Base-by-base conservation (phyloP, 768 basidiomycete genomes). In the Punctularia strigosozonata region DNA sequence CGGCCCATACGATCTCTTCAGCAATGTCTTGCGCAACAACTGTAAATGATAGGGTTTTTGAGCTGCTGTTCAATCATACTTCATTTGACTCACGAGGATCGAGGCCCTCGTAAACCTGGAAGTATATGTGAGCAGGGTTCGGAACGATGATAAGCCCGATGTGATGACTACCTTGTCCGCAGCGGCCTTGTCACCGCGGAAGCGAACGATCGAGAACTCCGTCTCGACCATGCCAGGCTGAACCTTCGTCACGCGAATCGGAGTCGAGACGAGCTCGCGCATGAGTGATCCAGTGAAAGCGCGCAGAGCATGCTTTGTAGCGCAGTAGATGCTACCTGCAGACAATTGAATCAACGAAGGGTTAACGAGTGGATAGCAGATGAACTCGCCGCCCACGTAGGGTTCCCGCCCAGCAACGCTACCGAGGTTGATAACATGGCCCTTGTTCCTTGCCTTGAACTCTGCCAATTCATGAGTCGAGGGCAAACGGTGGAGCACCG, bases 1-100 rank as follows among this genome's bases (percentile, higher is more conserved):
- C 94, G 12, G 80, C 80, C 94, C 94, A 99, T 15, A 94, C 90
- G 51, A 99, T 92, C 60, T 98, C 91, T 56, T 99, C 95, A 1
- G 95, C 95, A 33, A 97, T 82, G 53, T 97, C 91, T 43, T 80
- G 70, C 5, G 80, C 77, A 5, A 73, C 69, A 57, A 94, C 86
- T 91, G 50, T 23, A 36, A 19, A 14, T 8, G 19, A 33, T 35
- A 32, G 37, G 25, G 25, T 5, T 34, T 26, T 25, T 20, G 14
- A 19, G 8, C 20, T 21, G 42, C 18, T 25, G 42, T 14, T 21
- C 37, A 42, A 39, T 18, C 23, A 39, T 21, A 23, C 14, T n/a
- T 28, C 13, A 25, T 21, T 13, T 6, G n/a, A 63, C 85, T 57
- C 53, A 92, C 91, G 56, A 44, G 91, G 91, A 43, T 86, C 71